Evolutionary conservation across 345 rosid genomes (phyloP).

Genomic region (Gossypium rotundifolium): DNA sequence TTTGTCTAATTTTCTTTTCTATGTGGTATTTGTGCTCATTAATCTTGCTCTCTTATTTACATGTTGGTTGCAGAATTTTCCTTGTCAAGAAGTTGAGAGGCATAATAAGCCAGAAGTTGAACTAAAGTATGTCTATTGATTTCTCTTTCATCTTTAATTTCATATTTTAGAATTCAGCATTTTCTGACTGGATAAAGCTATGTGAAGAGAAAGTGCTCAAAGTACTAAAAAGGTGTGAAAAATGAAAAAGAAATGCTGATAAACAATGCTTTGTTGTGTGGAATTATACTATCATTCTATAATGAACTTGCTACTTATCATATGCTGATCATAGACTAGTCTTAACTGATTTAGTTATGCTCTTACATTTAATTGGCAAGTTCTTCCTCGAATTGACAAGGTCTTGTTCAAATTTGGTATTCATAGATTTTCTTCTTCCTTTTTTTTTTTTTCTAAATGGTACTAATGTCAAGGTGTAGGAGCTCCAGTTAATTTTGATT

Average conservation of each 20-base stretch:
- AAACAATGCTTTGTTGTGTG: background rate
- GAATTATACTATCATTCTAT: background rate
- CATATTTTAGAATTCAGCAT: background rate
- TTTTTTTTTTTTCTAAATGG: background rate
- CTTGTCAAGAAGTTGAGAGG: slow-evolving; percentile 99
- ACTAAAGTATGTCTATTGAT: slow-evolving; percentile 64
- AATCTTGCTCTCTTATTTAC: slow-evolving; percentile 7
- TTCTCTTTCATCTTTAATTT: background rate
- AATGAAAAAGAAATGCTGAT: background rate
- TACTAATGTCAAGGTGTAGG: background rate
- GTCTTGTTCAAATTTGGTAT: background rate
- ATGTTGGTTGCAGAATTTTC: slow-evolving; percentile 67
- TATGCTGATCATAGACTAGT: background rate
- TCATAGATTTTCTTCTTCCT: background rate
- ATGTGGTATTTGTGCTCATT: slow-evolving; percentile 5
- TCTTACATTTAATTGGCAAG: background rate
- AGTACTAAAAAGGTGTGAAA: background rate
- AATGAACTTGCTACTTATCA: background rate
- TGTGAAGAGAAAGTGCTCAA: background rate
- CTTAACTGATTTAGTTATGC: background rate
- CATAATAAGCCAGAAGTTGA: slow-evolving; percentile 99
- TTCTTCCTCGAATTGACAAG: background rate
- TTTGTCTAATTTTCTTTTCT: background rate
- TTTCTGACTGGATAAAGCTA: background rate
- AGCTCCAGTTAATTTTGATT: background rate